Percentiles rank a stretch among this genome's conserved stretches.
phyloP scores from a whole-genome alignment of 129 eudicot genomes.

The Silybum marianum region DNA sequence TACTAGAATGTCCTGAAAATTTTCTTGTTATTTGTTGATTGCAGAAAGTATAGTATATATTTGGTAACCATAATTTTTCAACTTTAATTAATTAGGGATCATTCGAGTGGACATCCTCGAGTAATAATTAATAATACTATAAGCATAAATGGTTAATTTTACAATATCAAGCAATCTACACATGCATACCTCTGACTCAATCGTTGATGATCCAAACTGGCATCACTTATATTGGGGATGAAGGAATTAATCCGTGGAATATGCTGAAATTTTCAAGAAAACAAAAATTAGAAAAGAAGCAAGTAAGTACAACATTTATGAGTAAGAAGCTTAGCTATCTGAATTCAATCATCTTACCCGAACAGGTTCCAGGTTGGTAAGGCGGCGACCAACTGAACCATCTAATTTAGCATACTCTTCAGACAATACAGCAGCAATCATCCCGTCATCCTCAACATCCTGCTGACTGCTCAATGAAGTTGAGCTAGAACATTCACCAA shows the following conservation, averaged over 20 bases:
- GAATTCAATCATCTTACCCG: slow-evolving; percentile 54
- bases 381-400: slow-evolving; percentile 68
- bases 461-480: slow-evolving; percentile 66
- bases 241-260: slow-evolving; percentile 62
- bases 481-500: slow-evolving; percentile 65
- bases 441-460: slow-evolving; percentile 69
- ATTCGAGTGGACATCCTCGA: not conserved
- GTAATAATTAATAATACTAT: not conserved
- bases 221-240: slow-evolving; percentile 66
- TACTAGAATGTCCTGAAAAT: not conserved
- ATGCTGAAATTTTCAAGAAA: slow-evolving; percentile 54
- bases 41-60: not conserved
- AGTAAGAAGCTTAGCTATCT: not conserved
- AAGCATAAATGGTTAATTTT: slow-evolving; percentile 9
- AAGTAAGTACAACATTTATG: not conserved
- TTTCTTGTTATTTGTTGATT: not conserved
- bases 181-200: slow-evolving; percentile 66
- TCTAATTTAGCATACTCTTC: slow-evolving; percentile 80
- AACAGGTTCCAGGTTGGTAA: slow-evolving; percentile 65
- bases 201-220: slow-evolving; percentile 78
- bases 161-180: not conserved
- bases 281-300: not conserved
- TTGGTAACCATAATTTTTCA: not conserved
- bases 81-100: not conserved
- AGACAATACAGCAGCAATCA: slow-evolving; percentile 70